A percentile compares a stretch with the other conserved stretches of the same genome.
Evolutionary conservation across 192 early-diverging fungal species (phyloP).

Genomic region (Linnemannia zychae): DNA sequence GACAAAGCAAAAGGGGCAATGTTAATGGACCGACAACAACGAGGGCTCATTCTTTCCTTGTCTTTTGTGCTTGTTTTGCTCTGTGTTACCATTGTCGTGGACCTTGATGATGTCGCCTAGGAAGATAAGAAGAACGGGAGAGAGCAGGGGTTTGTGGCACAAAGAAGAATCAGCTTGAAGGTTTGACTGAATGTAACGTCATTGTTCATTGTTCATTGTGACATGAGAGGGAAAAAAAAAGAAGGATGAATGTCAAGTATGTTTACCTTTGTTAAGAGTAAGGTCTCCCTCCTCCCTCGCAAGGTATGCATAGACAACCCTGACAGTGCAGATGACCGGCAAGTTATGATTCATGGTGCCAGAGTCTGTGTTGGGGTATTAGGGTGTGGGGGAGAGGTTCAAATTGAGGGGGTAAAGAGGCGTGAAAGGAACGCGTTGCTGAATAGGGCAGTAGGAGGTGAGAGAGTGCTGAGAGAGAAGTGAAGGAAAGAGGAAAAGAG

Average conservation of each 20-base stretch:
- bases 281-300: slow-evolving; percentile 45
- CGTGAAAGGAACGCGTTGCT: not conserved
- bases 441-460: not conserved
- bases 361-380: slow-evolving; percentile 1
- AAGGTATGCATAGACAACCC: slow-evolving; percentile 39
- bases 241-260: not conserved
- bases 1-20: not conserved
- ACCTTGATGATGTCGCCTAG: slow-evolving; percentile 52
- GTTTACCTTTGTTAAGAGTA: slow-evolving; percentile 40
- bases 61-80: not conserved
- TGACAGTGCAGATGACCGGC: slow-evolving; percentile 43
- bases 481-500: not conserved
- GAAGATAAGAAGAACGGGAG: not conserved
- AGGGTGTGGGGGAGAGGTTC: too few relatives aligned
- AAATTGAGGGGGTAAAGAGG: not conserved
- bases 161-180: not conserved
- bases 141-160: too few relatives aligned
- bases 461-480: not conserved
- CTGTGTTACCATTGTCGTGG: slow-evolving; percentile 47
- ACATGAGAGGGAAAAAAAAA: not conserved
- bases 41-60: not conserved
- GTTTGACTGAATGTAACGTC: not conserved
- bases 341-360: slow-evolving; percentile 11
- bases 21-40: not conserved
- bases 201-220: not conserved